phyloP scores from a whole-genome alignment of 345 rosid genomes.

The Hirschfeldia incana region DNA sequence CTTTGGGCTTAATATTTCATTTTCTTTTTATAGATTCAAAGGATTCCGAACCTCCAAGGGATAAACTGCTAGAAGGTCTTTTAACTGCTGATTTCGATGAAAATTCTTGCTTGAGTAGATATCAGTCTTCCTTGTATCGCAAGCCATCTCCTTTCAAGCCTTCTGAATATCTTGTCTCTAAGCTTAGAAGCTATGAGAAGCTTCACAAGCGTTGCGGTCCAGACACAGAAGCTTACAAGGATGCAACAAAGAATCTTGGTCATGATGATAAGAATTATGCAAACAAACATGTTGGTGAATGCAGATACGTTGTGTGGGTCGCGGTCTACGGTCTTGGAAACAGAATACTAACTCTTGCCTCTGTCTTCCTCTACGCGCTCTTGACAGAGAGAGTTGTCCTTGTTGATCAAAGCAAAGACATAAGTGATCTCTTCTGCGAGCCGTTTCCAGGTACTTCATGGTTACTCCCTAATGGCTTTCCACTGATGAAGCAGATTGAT shows the following conservation, averaged over 20 bases:
- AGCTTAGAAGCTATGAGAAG: conserved; percentile 40
- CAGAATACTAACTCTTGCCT: conserved; percentile 44
- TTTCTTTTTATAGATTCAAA: conserved; percentile 18
- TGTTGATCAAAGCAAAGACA: conserved; percentile 34
- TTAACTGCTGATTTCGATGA: conserved; percentile 34
- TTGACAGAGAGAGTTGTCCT: conserved; percentile 42
- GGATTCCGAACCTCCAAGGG: background rate
- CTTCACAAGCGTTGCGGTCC: conserved; percentile 47
- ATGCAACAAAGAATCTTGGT: conserved; percentile 21
- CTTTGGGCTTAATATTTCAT: background rate
- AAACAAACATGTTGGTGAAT: conserved; percentile 21
- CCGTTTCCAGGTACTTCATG: conserved; percentile 43
- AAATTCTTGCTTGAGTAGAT: conserved; percentile 41
- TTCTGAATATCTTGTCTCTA: conserved; percentile 38
- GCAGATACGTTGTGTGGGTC: conserved; percentile 43
- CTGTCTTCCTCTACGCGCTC: conserved; percentile 48
- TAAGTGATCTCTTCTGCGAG: conserved; percentile 44
- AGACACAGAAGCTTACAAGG: conserved; percentile 32
- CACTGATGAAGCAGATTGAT: conserved; percentile 24
- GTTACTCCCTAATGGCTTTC: conserved; percentile 41
- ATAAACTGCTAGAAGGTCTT: conserved; percentile 40
- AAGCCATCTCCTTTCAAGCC: conserved; percentile 31
- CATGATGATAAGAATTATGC: conserved; percentile 5
- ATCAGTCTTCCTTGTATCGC: conserved; percentile 32
- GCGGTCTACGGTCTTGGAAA: conserved; percentile 44